phyloP scores from a whole-genome alignment of 1,139 yeast species.

The Taphrina deformans region DNA sequence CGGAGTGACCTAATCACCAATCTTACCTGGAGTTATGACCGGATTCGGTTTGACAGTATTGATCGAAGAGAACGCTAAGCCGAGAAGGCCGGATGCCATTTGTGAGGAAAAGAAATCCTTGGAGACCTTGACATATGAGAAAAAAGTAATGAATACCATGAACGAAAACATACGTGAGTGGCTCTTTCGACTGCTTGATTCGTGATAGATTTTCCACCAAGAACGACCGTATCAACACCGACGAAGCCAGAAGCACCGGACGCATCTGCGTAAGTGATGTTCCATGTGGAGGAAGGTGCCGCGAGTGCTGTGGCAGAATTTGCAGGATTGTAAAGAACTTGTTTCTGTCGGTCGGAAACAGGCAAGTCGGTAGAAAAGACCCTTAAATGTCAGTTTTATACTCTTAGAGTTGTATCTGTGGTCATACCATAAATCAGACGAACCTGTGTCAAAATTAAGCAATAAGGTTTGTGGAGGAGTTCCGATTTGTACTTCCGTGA shows the following conservation, averaged over 20 bases:
- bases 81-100: slow-evolving; percentile 30
- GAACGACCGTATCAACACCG: slow-evolving; percentile 41
- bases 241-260: slow-evolving; percentile 44
- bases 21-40: slow-evolving; percentile 18
- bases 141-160: not conserved
- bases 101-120: slow-evolving; percentile 22
- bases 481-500: slow-evolving; percentile 45
- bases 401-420: too few relatives aligned
- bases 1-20: not conserved
- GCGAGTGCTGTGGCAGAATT: slow-evolving; percentile 39
- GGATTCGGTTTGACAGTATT: slow-evolving; percentile 32
- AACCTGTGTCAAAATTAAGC: slow-evolving; percentile 51
- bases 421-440: slow-evolving; percentile 51
- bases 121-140: not conserved
- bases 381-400: not conserved
- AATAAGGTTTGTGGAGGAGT: slow-evolving; percentile 46
- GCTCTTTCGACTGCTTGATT: slow-evolving; percentile 30
- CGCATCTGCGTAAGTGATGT: slow-evolving; percentile 43
- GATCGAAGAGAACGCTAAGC: slow-evolving; percentile 28
- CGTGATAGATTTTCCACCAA: slow-evolving; percentile 37
- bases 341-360: slow-evolving; percentile 38
- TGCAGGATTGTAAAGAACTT: slow-evolving; percentile 47
- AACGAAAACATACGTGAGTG: not conserved
- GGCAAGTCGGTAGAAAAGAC: slow-evolving; percentile 45
- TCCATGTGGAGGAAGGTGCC: slow-evolving; percentile 43